Percentiles rank a stretch among this genome's conserved stretches.
phyloP scores from a whole-genome alignment of 1,139 yeast genomes.

The Diutina rugosa region DNA sequence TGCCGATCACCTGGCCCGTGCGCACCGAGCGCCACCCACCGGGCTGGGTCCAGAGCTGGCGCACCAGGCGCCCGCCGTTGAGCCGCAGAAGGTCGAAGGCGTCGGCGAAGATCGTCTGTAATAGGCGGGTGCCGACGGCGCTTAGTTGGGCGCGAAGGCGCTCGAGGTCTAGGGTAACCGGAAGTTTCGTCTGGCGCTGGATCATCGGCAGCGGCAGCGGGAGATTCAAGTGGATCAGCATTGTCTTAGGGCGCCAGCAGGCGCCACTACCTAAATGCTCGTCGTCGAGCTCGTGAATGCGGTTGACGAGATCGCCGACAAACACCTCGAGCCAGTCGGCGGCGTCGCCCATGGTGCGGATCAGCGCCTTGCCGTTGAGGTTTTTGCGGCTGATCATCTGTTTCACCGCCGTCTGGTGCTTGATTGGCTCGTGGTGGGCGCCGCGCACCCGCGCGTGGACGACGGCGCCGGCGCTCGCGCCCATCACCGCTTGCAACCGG shows the following conservation, averaged over 20 bases:
- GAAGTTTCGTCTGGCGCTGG: not conserved
- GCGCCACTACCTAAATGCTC: slow-evolving; percentile 17
- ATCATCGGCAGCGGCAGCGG: not conserved
- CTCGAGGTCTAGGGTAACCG: not conserved
- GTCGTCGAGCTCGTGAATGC: slow-evolving; percentile 67
- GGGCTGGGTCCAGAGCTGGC: not conserved
- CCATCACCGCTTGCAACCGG: slow-evolving; percentile 23
- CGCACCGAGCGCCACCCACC: not conserved
- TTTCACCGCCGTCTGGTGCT: slow-evolving; percentile 50
- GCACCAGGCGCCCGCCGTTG: not conserved
- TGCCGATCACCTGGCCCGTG: not conserved
- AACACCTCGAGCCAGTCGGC: slow-evolving; percentile 74
- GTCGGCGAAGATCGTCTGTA: not conserved
- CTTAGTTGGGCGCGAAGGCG: not conserved
- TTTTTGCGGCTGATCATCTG: slow-evolving; percentile 87
- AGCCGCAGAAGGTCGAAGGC: not conserved
- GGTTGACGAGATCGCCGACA: slow-evolving; percentile 61
- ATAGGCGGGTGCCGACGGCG: not conserved
- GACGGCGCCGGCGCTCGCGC: slow-evolving; percentile 30
- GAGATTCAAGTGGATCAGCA: not conserved
- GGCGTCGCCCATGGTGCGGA: slow-evolving; percentile 44
- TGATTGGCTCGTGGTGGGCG: slow-evolving; percentile 34
- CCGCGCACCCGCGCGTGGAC: slow-evolving; percentile 60
- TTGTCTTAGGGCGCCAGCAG: not conserved
- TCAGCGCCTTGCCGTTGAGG: slow-evolving; percentile 41